Percentiles rank a stretch among this genome's conserved stretches.
phyloP scores from a whole-genome alignment of 768 basidiomycete genomes.

The Auricularia heimuer region DNA sequence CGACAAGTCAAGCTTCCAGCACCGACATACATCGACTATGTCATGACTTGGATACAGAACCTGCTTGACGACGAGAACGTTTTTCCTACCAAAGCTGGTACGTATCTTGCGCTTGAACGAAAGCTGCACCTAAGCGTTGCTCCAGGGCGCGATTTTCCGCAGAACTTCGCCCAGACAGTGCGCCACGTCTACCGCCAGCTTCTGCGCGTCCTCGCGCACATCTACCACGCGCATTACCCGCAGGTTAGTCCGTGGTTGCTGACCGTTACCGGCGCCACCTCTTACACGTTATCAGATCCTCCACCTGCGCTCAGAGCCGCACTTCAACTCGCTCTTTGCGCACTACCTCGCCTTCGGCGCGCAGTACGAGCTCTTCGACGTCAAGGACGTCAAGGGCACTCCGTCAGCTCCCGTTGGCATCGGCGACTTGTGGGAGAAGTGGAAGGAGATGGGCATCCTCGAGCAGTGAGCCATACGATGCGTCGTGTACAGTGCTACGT shows the following conservation, averaged over 20 bases:
- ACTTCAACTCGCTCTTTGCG: conserved; percentile 95
- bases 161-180: conserved; percentile 77
- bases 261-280: too few relatives aligned
- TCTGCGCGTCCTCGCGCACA: conserved; percentile 91
- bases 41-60: conserved; percentile 95
- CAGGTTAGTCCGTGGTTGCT: conserved; percentile 22
- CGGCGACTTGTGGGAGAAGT: conserved; percentile 76
- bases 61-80: conserved; percentile 87
- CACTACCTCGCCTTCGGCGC: conserved; percentile 94
- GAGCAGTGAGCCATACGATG: conserved; percentile 19
- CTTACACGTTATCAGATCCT: conserved; percentile 39
- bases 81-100: conserved; percentile 94
- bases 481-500: too few relatives aligned
- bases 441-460: conserved; percentile 78
- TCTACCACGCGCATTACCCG: conserved; percentile 90
- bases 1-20: conserved; percentile 83
- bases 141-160: conserved; percentile 77
- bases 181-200: conserved; percentile 96
- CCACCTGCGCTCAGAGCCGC: conserved; percentile 86
- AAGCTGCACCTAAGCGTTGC: not conserved
- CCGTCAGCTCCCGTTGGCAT: conserved; percentile 51
- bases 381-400: conserved; percentile 76
- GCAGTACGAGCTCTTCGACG: conserved; percentile 85
- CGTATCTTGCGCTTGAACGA: conserved; percentile 15
- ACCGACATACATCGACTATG: conserved; percentile 95